Percentiles rank a stretch among this genome's conserved stretches.
These are phyloP conservation scores for Venturia nashicola DNA, from an alignment of 2,329 filamentous ascomycete genomes.

Conservation along the genomic window DNA sequence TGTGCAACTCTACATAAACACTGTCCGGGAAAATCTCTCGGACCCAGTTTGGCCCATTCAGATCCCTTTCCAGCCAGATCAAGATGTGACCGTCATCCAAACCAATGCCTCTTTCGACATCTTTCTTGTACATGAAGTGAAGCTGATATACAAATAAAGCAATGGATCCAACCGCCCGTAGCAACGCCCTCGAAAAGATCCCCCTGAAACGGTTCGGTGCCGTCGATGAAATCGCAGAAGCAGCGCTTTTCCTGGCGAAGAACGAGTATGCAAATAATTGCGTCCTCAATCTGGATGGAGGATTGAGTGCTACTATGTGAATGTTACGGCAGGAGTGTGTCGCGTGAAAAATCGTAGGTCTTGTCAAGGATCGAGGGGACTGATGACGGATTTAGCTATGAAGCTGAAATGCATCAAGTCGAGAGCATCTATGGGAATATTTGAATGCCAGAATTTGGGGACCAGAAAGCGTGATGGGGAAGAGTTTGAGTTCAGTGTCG, in stretches of 20 bases:
- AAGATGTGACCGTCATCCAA: not conserved
- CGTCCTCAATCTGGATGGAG: conserved; percentile 74
- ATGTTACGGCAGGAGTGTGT: not conserved
- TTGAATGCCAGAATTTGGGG: not conserved
- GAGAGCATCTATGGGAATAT: not conserved
- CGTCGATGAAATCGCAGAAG: conserved; percentile 65
- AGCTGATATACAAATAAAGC: not conserved
- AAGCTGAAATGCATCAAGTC: not conserved
- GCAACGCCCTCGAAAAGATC: conserved; percentile 25
- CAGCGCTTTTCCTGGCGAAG: conserved; percentile 61
- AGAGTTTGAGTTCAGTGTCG: not conserved
- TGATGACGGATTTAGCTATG: not conserved
- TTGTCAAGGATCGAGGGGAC: not conserved
- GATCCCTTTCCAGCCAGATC: not conserved
- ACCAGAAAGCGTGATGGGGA: not conserved
- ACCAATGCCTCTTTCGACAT: not conserved
- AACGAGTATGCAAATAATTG: conserved; percentile 83
- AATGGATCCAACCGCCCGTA: conserved; percentile 17
- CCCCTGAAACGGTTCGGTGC: conserved; percentile 53
- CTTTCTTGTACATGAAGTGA: not conserved
- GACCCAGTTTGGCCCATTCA: not conserved
- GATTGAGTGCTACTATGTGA: conserved; percentile 49
- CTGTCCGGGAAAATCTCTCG: not conserved
- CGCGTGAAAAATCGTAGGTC: not conserved
- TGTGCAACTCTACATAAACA: not conserved